A percentile compares a stretch with the other conserved stretches of the same genome.
phyloP scores from a whole-genome alignment of 1,284 basidiomycete genomes.

The Lentinus polychrous region DNA sequence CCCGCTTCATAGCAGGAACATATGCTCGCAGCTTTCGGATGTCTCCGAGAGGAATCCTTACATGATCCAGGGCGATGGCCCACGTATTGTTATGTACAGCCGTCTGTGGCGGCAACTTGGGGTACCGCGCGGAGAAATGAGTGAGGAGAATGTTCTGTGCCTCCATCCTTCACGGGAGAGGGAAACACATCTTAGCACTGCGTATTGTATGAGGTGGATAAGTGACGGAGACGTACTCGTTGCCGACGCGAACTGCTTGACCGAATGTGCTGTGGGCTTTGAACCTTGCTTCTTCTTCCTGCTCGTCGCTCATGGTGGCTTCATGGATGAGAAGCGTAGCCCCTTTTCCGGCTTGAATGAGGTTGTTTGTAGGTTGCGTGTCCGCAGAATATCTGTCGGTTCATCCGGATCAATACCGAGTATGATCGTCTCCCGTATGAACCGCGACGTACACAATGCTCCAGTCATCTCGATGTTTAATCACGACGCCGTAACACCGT shows the following conservation, averaged over 20 bases:
- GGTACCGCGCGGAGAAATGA: conserved; percentile 94
- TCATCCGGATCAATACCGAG: too few species aligned
- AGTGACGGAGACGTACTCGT: conserved; percentile 38
- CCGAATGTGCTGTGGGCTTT: conserved; percentile 91
- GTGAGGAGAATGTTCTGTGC: conserved; percentile 83
- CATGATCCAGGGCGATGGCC: conserved; percentile 79
- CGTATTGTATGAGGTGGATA: not conserved
- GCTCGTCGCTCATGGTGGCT: conserved; percentile 81
- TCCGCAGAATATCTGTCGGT: conserved; percentile 89
- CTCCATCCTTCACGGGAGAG: conserved; percentile 55
- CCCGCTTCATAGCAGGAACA: conserved; percentile 62
- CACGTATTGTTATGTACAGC: conserved; percentile 30
- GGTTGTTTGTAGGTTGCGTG: conserved; percentile 69
- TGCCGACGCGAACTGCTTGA: conserved; percentile 78
- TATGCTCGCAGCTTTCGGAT: conserved; percentile 81
- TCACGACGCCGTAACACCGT: conserved; percentile 62
- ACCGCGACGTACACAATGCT: conserved; percentile 60
- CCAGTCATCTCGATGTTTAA: conserved; percentile 72
- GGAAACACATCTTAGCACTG: not conserved
- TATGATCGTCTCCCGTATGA: conserved; percentile 8
- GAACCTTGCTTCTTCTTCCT: conserved; percentile 60
- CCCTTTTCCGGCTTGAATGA: conserved; percentile 60
- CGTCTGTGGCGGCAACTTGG: conserved; percentile 61
- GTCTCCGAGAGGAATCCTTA: conserved; percentile 63
- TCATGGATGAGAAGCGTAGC: conserved; percentile 91